Conservation (phyloP, 345 rosid species). For the Salix koriyanagi region DNA sequence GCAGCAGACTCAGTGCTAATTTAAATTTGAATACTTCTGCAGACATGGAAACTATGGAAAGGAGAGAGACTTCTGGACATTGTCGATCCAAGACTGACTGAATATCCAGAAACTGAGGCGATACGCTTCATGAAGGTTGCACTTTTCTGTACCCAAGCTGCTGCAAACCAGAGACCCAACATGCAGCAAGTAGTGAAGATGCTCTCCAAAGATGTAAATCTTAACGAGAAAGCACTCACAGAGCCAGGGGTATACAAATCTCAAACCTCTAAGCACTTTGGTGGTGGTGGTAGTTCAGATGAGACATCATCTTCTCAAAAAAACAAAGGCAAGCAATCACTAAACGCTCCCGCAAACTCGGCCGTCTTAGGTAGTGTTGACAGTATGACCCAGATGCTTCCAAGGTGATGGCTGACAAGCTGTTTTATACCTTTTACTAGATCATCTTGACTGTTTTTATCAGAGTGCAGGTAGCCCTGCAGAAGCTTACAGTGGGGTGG, state of each 20-base stretch:
- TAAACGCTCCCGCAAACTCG: constrained; percentile 25
- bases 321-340: constrained; percentile 42
- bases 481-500: background rate
- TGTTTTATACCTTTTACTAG: background rate
- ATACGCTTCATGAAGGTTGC: constrained; percentile 66
- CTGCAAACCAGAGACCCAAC: constrained; percentile 60
- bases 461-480: background rate
- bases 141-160: constrained; percentile 80
- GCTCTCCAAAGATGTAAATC: constrained; percentile 65
- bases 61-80: constrained; percentile 64
- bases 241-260: constrained; percentile 60
- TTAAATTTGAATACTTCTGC: constrained; percentile 24
- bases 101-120: constrained; percentile 59
- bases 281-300: constrained; percentile 23
- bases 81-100: constrained; percentile 59
- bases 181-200: constrained; percentile 86
- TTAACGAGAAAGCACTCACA: constrained; percentile 57
- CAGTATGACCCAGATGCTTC: constrained; percentile 48
- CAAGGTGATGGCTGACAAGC: constrained; percentile 42
- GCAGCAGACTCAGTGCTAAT: background rate
- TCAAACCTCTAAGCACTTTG: constrained; percentile 18
- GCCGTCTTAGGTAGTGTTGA: constrained; percentile 17
- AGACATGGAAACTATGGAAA: constrained; percentile 84
- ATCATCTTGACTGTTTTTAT: background rate
- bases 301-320: constrained; percentile 48